Evolutionary conservation across 2,329 filamentous ascomycete genomes (phyloP), one percentile per base, ranked within the genome.

Genomic region (Pseudogymnoascus sp.): DNA sequence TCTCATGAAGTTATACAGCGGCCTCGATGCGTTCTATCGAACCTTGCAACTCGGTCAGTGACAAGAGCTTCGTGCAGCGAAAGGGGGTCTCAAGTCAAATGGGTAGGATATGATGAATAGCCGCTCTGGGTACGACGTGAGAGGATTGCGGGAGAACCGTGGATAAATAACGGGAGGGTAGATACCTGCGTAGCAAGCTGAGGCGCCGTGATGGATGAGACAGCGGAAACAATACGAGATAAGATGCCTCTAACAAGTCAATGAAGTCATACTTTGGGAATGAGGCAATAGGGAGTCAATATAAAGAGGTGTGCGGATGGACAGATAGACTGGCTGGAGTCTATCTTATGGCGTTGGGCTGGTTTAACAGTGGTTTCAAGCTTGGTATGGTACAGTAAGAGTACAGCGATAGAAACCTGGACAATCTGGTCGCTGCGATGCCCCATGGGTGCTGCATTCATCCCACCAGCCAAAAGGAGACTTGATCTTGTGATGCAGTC

Each of bases 161-260:
- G 48, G 29, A 55, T 13, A 17, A 33, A 55, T 55, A 33, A 55
- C 27, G 48, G 29, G 15, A 55, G 48, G n/a, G 29, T 55, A 55
- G 48, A 55, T 55, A 55, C 48, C 48, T 55, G n/a, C 48, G 27
- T 10, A 55, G 48, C 48, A 55, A 55, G 48, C 48, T 55, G 48
- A 55, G 15, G 29, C 48, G 48, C 29, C 29, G 48, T 55, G 48
- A 17, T 21, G 12, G 27, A 17, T 21, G 48, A 55, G 48, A 55
- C 48, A 12, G 48, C 44, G n/a, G 9, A 33, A 29, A 55, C 48
- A 55, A 55, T 55, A 55, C 21, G 21, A 33, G 17, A 55, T 9
- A n/a, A 55, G 29, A 55, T 33, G 48, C 29, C 48, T 55, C 48
- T 21, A 55, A 13, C 48, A 55, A 21, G 48, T 55, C 48, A 21